Evolutionary conservation across 495 filamentous ascomycete genomes (phyloP).

Genomic region (Trichoderma reesei): DNA sequence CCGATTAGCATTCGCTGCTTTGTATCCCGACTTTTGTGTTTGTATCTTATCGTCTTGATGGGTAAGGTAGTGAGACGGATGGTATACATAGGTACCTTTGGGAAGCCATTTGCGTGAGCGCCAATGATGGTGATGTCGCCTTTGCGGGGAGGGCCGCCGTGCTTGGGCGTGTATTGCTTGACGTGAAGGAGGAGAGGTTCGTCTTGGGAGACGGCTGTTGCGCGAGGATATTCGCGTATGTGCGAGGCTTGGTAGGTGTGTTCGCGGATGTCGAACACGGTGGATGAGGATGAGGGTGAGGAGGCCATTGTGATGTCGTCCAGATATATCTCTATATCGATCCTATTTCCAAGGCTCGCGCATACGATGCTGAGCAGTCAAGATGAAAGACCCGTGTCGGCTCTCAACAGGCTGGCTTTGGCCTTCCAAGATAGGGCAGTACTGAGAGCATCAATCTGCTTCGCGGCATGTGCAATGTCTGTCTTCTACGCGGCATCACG

Average conservation of each 20-base stretch:
- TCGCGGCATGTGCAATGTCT: no score
- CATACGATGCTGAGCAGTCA: no score
- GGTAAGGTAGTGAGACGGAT: neutral
- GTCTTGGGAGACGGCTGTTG: constrained; percentile 53
- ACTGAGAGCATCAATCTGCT: no score
- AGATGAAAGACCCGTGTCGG: no score
- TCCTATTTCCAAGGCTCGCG: no score
- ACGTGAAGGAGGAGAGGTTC: constrained; percentile 56
- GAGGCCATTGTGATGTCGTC: neutral
- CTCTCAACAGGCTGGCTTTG: no score
- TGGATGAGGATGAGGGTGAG: constrained; percentile 14
- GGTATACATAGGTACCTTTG: constrained; percentile 53
- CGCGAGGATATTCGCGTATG: constrained; percentile 61
- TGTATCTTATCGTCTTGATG: neutral
- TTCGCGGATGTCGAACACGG: constrained; percentile 33
- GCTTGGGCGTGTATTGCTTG: constrained; percentile 56
- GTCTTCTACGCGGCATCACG: no score
- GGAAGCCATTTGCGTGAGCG: constrained; percentile 80
- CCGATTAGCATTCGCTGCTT: neutral
- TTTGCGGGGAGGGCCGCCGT: constrained; percentile 15
- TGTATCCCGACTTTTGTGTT: no score
- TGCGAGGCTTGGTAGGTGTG: constrained; percentile 58
- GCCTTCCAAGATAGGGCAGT: no score
- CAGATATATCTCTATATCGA: no score
- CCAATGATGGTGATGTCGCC: constrained; percentile 71